Percentiles rank a stretch among this genome's conserved stretches.
These are phyloP conservation scores for Penicillium cataractarum DNA, from an alignment of 495 filamentous ascomycete genomes.

Conservation along the genomic window DNA sequence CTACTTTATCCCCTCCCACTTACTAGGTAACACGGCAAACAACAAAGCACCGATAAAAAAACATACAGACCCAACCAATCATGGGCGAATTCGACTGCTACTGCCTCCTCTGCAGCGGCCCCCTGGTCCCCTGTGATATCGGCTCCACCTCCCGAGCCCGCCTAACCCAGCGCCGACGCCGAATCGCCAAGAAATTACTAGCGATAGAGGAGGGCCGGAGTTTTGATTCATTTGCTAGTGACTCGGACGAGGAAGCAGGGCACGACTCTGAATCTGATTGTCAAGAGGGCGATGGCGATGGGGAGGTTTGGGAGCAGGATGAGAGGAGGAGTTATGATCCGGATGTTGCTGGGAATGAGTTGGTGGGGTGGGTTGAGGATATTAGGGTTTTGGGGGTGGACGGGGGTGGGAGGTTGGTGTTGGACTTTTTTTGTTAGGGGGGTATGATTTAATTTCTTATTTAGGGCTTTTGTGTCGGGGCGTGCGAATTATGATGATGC, in stretches of 20 bases:
- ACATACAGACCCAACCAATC: too few species aligned
- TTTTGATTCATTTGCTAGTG: background rate
- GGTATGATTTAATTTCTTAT: background rate
- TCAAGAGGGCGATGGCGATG: background rate
- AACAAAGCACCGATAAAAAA: too few species aligned
- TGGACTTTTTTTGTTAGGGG: too few species aligned
- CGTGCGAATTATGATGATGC: background rate
- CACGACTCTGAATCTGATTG: background rate
- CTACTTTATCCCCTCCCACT: too few species aligned
- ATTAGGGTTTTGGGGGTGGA: background rate
- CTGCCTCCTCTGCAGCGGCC: background rate
- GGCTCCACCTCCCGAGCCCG: background rate
- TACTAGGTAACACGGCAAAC: too few species aligned
- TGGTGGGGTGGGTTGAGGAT: background rate
- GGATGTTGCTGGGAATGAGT: background rate
- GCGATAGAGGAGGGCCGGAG: background rate
- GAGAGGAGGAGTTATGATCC: background rate
- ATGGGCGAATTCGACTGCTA: conserved; percentile 3
- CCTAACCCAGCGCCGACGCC: background rate
- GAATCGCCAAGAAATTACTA: background rate
- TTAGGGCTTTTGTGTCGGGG: background rate
- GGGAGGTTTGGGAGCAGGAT: background rate
- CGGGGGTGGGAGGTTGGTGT: background rate
- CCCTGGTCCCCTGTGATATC: background rate
- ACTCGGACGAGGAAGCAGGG: too few species aligned